Evolutionary conservation across 116 monocot species (phyloP).

Genomic region (Iris pallida): DNA sequence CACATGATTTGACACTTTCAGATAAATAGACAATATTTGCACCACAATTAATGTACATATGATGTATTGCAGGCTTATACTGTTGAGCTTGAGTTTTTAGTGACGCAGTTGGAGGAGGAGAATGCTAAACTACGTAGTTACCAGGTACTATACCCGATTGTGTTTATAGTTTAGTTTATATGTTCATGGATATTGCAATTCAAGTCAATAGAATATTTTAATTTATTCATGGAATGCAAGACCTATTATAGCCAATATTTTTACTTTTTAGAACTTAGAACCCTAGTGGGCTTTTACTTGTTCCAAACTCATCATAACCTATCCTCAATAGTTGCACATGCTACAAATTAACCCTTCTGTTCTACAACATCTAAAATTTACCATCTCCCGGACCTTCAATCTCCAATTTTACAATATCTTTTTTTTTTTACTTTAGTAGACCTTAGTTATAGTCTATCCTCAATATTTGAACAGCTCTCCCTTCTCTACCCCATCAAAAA

Average conservation of each 20-base stretch:
- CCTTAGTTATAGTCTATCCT: too few species aligned
- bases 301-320: not conserved
- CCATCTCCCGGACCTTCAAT: too few species aligned
- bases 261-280: not conserved
- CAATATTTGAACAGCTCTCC: too few species aligned
- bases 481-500: too few species aligned
- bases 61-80: constrained; percentile 35
- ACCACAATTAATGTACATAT: too few species aligned
- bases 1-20: too few species aligned
- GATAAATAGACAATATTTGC: too few species aligned
- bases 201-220: not conserved
- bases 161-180: not conserved
- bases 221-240: not conserved
- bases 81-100: constrained; percentile 40
- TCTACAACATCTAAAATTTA: too few species aligned
- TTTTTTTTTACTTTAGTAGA: too few species aligned
- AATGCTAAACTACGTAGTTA: constrained; percentile 27
- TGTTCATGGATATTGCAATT: not conserved
- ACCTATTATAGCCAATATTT: not conserved
- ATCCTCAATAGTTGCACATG: too few species aligned
- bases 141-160: constrained; percentile 22
- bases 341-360: too few species aligned
- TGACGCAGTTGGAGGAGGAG: constrained; percentile 45
- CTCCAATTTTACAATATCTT: too few species aligned
- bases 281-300: not conserved